Evolutionary conservation across 176 grass and related monocot genomes (phyloP).

Genomic region (Rhynchospora pubera): DNA sequence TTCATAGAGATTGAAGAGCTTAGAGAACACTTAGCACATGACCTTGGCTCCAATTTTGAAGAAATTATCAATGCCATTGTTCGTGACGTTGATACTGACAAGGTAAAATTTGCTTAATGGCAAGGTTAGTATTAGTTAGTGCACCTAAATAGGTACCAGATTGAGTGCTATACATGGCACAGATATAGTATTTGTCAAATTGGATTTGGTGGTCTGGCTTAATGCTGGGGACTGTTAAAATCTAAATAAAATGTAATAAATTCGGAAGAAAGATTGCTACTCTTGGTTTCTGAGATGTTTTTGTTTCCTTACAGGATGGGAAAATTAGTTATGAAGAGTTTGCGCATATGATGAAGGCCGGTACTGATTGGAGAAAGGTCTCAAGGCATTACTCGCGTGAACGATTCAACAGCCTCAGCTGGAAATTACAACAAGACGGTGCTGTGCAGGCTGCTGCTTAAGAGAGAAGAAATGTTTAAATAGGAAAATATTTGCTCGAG

Average conservation of each 20-base stretch:
- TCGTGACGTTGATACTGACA: constrained; percentile 75
- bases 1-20: constrained; percentile 80
- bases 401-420: constrained; percentile 72
- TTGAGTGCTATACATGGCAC: not conserved
- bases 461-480: not conserved
- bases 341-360: constrained; percentile 80
- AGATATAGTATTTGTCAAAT: not conserved
- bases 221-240: not conserved
- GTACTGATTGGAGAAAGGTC: constrained; percentile 87
- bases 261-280: not conserved
- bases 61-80: constrained; percentile 73
- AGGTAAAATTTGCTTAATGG: constrained; percentile 28
- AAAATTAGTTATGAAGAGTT: constrained; percentile 85
- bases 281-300: not conserved
- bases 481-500: not conserved
- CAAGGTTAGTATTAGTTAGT: not conserved
- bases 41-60: constrained; percentile 41
- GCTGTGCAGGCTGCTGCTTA: constrained; percentile 44
- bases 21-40: constrained; percentile 48
- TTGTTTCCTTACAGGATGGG: constrained; percentile 47
- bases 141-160: not conserved
- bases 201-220: not conserved
- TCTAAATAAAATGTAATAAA: not conserved
- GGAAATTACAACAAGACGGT: constrained; percentile 71
- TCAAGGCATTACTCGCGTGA: constrained; percentile 82